A percentile compares a stretch with the other conserved stretches of the same genome.
These are phyloP conservation scores for Leucocoprinus sp. DNA, from an alignment of 768 basidiomycete species.

Conservation along the genomic window DNA sequence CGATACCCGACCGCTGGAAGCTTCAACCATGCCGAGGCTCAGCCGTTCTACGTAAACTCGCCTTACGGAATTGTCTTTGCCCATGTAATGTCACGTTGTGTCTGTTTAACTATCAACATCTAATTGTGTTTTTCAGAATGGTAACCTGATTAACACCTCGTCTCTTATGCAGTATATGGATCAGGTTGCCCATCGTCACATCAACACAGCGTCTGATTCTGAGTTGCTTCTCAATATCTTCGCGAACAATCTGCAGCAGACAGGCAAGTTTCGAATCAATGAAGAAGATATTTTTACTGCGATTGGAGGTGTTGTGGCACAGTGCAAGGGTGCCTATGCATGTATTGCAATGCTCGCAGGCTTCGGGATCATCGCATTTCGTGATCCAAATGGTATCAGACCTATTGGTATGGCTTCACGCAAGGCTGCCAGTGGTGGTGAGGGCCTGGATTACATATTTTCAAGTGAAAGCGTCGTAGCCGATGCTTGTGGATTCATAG, in stretches of 20 bases:
- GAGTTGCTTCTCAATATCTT: slow-evolving; percentile 96
- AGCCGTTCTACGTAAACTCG: slow-evolving; percentile 99
- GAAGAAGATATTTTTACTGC: slow-evolving; percentile 99
- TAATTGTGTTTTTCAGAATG: slow-evolving; percentile 55
- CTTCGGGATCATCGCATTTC: slow-evolving; percentile 95
- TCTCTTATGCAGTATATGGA: slow-evolving; percentile 91
- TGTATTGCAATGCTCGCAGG: slow-evolving; percentile 99
- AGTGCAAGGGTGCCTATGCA: slow-evolving; percentile 90
- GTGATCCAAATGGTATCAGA: slow-evolving; percentile 96
- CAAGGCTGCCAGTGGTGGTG: slow-evolving; percentile 32
- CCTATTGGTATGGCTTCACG: slow-evolving; percentile 84
- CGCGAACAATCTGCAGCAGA: slow-evolving; percentile 95
- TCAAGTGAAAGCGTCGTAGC: slow-evolving; percentile 96
- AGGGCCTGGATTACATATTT: slow-evolving; percentile 74
- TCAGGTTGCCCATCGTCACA: slow-evolving; percentile 92
- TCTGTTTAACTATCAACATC: not conserved
- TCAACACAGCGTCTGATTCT: slow-evolving; percentile 98
- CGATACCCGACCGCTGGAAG: slow-evolving; percentile 98
- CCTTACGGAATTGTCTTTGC: slow-evolving; percentile 98
- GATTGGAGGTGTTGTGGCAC: slow-evolving; percentile 79
- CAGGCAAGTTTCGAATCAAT: slow-evolving; percentile 98
- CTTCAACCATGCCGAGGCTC: slow-evolving; percentile 93
- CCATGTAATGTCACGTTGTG: slow-evolving; percentile 53
- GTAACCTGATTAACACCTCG: slow-evolving; percentile 91
- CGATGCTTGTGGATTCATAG: slow-evolving; percentile 83